A percentile compares a stretch with the other conserved stretches of the same genome.
phyloP scores from a whole-genome alignment of 2,329 filamentous ascomycete genomes.

The Acrodontium crateriforme region DNA sequence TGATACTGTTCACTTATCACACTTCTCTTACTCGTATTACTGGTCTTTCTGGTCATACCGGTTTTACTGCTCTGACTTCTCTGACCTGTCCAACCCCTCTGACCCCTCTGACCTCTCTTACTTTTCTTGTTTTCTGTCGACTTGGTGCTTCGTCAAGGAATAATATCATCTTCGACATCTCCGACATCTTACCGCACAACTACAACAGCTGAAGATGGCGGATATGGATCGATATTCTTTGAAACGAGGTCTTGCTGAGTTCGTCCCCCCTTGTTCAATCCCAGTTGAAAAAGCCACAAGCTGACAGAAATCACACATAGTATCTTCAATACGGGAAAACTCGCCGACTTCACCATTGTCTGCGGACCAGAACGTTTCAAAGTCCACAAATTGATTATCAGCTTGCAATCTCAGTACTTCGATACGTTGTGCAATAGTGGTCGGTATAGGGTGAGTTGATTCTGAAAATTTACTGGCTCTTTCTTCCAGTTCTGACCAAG shows the following conservation, averaged over 20 bases:
- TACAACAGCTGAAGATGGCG: no score
- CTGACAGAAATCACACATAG: neutral
- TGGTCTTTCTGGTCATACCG: no score
- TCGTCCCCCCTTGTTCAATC: neutral
- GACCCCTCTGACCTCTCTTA: no score
- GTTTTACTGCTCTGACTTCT: no score
- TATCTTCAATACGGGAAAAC: neutral
- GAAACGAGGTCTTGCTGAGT: neutral
- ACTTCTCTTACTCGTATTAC: no score
- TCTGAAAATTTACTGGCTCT: neutral
- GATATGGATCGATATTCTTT: no score
- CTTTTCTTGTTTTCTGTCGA: no score
- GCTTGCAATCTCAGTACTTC: conserved; percentile 12
- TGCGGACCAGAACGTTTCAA: conserved; percentile 7
- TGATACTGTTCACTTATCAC: no score
- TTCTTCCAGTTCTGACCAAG: neutral
- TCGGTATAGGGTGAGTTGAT: neutral
- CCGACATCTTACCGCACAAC: no score
- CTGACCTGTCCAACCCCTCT: no score
- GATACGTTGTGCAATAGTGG: neutral
- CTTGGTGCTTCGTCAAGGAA: no score
- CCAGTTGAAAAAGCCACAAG: neutral
- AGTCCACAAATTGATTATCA: conserved; percentile 13
- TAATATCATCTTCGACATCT: no score
- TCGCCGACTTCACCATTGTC: conserved; percentile 11